These are phyloP conservation scores for Rhizopus delemar DNA, from an alignment of 371 early-diverging fungal species.

Conservation along the genomic window DNA sequence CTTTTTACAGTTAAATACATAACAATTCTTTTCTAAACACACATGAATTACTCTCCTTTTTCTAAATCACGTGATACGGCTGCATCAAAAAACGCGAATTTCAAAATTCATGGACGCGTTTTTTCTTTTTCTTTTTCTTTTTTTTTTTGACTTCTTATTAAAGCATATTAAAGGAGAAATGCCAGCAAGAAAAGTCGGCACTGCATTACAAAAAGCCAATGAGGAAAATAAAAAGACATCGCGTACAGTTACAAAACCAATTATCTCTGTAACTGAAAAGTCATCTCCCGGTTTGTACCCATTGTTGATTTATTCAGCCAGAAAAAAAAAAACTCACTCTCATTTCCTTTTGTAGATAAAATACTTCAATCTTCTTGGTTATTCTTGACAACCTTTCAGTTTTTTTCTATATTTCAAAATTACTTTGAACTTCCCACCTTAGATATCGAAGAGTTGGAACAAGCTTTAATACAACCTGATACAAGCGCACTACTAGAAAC, in stretches of 20 bases:
- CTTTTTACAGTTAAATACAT: no score
- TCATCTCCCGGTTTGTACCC: constrained; percentile 20
- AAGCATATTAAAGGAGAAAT: no score
- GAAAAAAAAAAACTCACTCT: background rate
- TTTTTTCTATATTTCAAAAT: constrained; percentile 14
- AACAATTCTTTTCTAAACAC: no score
- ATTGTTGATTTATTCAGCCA: background rate
- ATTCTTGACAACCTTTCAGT: constrained; percentile 23
- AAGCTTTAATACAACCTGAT: constrained; percentile 1
- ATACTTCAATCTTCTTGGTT: constrained; percentile 33
- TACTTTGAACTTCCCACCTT: constrained; percentile 12
- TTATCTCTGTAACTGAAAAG: constrained; percentile 9
- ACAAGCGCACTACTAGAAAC: background rate
- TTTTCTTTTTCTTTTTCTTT: no score
- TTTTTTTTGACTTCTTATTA: no score
- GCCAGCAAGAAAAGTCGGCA: background rate
- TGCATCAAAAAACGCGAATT: background rate
- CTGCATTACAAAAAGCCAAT: background rate
- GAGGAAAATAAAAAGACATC: background rate
- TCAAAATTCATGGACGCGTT: background rate
- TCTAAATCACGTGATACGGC: no score
- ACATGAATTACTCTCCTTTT: no score
- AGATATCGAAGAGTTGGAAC: constrained; percentile 18
- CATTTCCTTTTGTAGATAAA: constrained; percentile 5
- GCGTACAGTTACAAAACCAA: constrained; percentile 3